Percentiles rank a stretch among this genome's conserved stretches.
Conservation (phyloP, 1,284 basidiomycete species). For the Ganoderma sinense region DNA sequence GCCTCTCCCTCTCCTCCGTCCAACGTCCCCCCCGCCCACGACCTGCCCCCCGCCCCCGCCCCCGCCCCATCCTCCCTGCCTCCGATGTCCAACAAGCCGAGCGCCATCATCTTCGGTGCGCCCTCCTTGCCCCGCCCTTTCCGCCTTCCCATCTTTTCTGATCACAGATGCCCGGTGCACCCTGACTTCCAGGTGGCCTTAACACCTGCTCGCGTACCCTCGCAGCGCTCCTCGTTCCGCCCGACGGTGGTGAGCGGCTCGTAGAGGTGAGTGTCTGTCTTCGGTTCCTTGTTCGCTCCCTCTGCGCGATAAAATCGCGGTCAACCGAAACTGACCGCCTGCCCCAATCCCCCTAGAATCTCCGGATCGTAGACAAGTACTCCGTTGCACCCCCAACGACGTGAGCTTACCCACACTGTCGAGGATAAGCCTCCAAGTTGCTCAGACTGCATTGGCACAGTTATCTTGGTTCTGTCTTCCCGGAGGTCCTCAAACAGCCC, state of each 20-base stretch:
- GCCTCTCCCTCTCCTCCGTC: constrained; percentile 15
- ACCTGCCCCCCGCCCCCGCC: constrained; percentile 17
- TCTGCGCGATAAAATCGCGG: neutral
- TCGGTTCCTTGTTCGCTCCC: neutral
- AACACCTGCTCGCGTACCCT: constrained; percentile 79
- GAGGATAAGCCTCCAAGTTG: constrained; percentile 1
- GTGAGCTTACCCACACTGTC: constrained; percentile 45
- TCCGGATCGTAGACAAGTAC: constrained; percentile 87
- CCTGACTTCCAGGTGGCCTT: constrained; percentile 63
- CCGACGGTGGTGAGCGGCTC: constrained; percentile 63
- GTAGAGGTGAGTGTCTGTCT: constrained; percentile 66
- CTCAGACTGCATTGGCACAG: constrained; percentile 46
- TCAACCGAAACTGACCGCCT: neutral
- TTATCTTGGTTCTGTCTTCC: constrained; percentile 83
- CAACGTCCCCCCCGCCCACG: constrained; percentile 18
- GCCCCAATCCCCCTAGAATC: constrained; percentile 51
- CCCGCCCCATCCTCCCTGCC: constrained; percentile 13
- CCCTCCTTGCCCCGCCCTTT: constrained; percentile 4
- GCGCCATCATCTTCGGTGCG: constrained; percentile 83
- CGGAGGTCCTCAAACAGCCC: constrained; percentile 68
- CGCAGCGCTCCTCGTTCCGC: constrained; percentile 67
- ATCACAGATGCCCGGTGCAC: constrained; percentile 24
- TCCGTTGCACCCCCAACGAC: constrained; percentile 88
- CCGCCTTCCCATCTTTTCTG: constrained; percentile 17
- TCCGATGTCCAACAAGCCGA: constrained; percentile 62